Conservation (phyloP, 2,329 filamentous ascomycete genomes). For the Hymenoscyphus scutula region DNA sequence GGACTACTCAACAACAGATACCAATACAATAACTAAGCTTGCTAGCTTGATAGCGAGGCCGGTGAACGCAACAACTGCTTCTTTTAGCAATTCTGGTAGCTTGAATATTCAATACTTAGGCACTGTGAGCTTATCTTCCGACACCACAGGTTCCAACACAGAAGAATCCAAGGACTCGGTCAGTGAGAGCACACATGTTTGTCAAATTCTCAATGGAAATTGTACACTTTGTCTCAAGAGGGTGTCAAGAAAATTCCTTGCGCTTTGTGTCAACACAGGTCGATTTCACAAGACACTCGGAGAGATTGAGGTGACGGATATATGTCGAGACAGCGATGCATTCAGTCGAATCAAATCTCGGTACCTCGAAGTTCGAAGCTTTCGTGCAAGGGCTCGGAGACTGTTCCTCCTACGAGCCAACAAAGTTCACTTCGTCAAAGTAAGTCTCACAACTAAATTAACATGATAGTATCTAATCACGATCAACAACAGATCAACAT, state of each 20-base stretch:
- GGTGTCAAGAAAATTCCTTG: constrained; percentile 1
- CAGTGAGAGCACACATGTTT: background rate
- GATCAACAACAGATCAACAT: constrained; percentile 2
- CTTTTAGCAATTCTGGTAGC: background rate
- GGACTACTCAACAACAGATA: background rate
- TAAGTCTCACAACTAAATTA: background rate
- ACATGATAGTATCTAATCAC: background rate
- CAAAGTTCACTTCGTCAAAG: constrained; percentile 7
- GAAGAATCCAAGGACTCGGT: background rate
- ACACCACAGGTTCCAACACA: background rate
- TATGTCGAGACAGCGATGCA: constrained; percentile 5
- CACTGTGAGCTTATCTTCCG: background rate
- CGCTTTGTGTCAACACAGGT: constrained; percentile 4
- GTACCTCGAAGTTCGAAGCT: constrained; percentile 6
- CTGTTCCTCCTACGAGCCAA: background rate
- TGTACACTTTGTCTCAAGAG: background rate
- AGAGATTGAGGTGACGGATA: constrained; percentile 5
- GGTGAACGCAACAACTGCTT: background rate
- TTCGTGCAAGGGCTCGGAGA: background rate
- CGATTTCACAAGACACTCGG: constrained; percentile 2
- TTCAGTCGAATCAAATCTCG: constrained; percentile 1
- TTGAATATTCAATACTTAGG: background rate
- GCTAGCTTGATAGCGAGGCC: background rate
- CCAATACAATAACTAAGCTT: background rate
- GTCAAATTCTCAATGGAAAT: background rate